Conservation (phyloP, 1,284 basidiomycete genomes). For the Takashimella tepidaria region DNA sequence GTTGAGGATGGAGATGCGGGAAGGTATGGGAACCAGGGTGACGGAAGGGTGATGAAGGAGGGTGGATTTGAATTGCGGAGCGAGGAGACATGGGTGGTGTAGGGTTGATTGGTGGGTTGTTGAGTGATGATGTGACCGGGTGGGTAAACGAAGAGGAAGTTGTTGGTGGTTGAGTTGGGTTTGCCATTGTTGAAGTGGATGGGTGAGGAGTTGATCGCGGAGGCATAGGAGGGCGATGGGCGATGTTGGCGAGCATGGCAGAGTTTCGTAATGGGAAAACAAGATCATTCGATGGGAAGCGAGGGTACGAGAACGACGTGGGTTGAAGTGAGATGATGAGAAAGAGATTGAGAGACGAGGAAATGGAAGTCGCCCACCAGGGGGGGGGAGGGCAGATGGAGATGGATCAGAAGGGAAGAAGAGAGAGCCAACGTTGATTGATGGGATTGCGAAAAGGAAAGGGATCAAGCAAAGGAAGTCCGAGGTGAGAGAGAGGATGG, state of each 20-base stretch:
- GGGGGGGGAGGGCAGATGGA: not conserved
- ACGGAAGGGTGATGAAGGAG: not conserved
- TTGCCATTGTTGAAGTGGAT: not conserved
- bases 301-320: not conserved
- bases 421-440: not conserved
- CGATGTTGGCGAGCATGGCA: not conserved
- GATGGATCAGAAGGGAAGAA: not conserved
- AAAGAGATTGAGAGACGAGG: no score
- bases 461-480: not conserved
- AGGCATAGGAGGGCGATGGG: not conserved
- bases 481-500: not conserved
- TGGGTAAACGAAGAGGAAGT: no score
- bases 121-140: not conserved
- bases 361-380: not conserved
- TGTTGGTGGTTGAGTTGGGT: not conserved
- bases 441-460: not conserved
- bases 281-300: not conserved
- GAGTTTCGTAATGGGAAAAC: not conserved
- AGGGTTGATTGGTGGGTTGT: not conserved
- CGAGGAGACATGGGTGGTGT: not conserved
- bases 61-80: not conserved
- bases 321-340: not conserved
- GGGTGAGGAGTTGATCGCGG: not conserved
- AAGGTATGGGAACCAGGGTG: not conserved
- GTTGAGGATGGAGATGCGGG: not conserved